These are phyloP conservation scores for Saccharomyces hybrid DNA, from an alignment of 1,139 yeast genomes.

Conservation along the genomic window DNA sequence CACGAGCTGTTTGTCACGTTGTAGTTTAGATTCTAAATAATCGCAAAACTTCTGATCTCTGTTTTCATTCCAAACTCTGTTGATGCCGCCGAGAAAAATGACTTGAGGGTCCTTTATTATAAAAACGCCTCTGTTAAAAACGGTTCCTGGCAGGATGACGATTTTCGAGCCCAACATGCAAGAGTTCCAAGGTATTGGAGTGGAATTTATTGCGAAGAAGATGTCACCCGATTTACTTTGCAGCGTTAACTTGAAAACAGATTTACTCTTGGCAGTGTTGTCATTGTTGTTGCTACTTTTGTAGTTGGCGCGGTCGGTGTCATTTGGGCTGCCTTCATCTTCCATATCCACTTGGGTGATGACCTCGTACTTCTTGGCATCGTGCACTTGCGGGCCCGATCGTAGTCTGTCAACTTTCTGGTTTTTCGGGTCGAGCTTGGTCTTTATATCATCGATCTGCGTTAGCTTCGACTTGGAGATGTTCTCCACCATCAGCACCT, in stretches of 20 bases:
- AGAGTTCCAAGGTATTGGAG: slow-evolving; percentile 21
- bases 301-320: slow-evolving; percentile 10
- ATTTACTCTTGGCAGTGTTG: slow-evolving; percentile 6
- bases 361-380: slow-evolving; percentile 7
- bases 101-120: slow-evolving; percentile 18
- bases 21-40: slow-evolving; percentile 24
- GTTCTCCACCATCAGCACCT: slow-evolving; percentile 36
- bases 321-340: slow-evolving; percentile 17
- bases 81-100: slow-evolving; percentile 26
- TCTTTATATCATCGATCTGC: slow-evolving; percentile 32
- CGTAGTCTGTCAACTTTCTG: slow-evolving; percentile 27
- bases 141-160: slow-evolving; percentile 21
- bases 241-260: slow-evolving; percentile 33
- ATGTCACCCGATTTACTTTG: slow-evolving; percentile 35
- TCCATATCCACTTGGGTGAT: slow-evolving; percentile 23
- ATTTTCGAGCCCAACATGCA: slow-evolving; percentile 30
- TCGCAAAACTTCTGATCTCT: slow-evolving; percentile 25
- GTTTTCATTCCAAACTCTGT: slow-evolving; percentile 28
- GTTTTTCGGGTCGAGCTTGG: slow-evolving; percentile 25
- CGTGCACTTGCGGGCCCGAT: slow-evolving; percentile 7
- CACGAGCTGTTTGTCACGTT: slow-evolving; percentile 10
- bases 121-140: slow-evolving; percentile 27
- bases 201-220: slow-evolving; percentile 34
- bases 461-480: slow-evolving; percentile 31
- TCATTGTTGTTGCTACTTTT: slow-evolving; percentile 11